These are phyloP conservation scores for Dendrocalamus sinicus DNA, from an alignment of 176 grass and related monocot genomes.

Conservation along the genomic window DNA sequence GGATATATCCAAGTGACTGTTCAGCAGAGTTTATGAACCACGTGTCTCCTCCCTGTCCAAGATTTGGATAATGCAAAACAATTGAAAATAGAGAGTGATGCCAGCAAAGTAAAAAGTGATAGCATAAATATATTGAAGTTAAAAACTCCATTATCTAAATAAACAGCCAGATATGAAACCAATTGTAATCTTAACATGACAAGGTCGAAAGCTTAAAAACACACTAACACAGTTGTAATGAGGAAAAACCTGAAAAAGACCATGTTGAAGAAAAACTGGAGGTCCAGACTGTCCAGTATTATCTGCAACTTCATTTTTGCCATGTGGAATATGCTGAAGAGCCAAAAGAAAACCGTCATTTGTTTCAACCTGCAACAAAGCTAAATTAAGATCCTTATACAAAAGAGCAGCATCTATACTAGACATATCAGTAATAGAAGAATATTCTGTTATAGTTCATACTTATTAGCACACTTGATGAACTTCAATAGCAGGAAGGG, in stretches of 20 bases:
- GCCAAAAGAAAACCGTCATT: constrained; percentile 83
- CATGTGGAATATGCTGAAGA: constrained; percentile 77
- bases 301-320: constrained; percentile 51
- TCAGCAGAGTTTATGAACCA: constrained; percentile 84
- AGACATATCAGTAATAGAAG: neutral
- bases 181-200: neutral
- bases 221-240: neutral
- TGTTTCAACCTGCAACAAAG: constrained; percentile 69
- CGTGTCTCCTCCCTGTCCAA: constrained; percentile 78
- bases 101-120: neutral
- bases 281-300: constrained; percentile 51
- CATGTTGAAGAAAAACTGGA: constrained; percentile 94
- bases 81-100: constrained; percentile 17
- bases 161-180: constrained; percentile 25
- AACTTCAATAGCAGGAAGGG: constrained; percentile 14
- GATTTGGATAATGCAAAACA: constrained; percentile 29
- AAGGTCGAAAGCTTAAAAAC: neutral
- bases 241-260: constrained; percentile 87
- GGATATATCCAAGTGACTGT: constrained; percentile 86
- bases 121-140: neutral
- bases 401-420: constrained; percentile 1
- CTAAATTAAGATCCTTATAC: constrained; percentile 28
- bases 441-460: neutral
- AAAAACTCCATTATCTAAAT: constrained; percentile 11
- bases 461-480: neutral